Conservation (phyloP, 495 filamentous ascomycete genomes). For the Neurospora sp. region DNA sequence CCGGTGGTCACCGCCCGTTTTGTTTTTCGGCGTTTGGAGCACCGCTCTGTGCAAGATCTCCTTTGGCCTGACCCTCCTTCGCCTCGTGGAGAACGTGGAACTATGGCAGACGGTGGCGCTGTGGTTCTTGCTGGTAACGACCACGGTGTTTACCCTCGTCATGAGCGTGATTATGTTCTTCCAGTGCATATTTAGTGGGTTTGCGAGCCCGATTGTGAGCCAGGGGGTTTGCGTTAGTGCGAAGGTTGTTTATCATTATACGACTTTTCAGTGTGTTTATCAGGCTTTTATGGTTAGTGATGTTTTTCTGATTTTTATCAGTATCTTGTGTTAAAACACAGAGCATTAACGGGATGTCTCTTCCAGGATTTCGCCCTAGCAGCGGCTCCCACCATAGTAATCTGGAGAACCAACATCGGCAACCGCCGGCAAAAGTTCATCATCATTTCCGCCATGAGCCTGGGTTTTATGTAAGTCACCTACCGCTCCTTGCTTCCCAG, state of each 20-base stretch:
- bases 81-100: not conserved
- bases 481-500: too few relatives aligned
- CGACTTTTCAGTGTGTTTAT: not conserved
- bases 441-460: too few relatives aligned
- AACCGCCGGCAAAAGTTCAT: too few relatives aligned
- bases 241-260: not conserved
- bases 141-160: not conserved
- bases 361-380: too few relatives aligned
- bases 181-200: not conserved
- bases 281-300: not conserved
- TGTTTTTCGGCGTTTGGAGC: not conserved
- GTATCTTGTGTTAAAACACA: too few relatives aligned
- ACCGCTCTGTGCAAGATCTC: not conserved
- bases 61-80: not conserved
- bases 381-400: too few relatives aligned
- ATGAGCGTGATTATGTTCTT: not conserved
- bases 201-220: not conserved
- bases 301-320: too few relatives aligned
- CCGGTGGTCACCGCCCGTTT: not conserved
- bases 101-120: not conserved
- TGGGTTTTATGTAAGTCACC: too few relatives aligned
- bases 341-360: too few relatives aligned
- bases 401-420: too few relatives aligned
- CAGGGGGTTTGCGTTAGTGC: not conserved
- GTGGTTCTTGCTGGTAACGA: not conserved